Base-by-base conservation (phyloP, 192 early-diverging fungal genomes). In the Backusella parvicylindrica region DNA sequence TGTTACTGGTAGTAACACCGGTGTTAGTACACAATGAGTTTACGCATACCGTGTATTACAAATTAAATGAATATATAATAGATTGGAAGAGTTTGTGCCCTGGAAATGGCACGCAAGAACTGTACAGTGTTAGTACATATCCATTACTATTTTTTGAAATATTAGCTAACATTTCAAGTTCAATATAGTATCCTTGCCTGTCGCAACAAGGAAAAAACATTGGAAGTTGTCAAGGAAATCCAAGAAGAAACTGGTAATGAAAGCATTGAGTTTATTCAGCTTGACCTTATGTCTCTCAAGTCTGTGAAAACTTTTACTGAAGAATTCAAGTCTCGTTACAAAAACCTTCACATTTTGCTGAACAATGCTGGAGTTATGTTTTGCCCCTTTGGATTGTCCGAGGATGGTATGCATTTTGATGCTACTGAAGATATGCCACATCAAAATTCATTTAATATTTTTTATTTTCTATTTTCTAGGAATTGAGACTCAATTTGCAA, bases 311-410 rank as follows among this genome's bases (percentile, higher is more conserved):
- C 50, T 2, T 83, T 82, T 70, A 81, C 77, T 23, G 28, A 80
- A 11, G 49, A 70, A 32, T 86, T 87, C 74, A 73, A 82, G 23
- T 60, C 68, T 15, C 64, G 74, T 16, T 71, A 84, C 31, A 56
- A 41, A 33, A 67, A 63, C 11, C 72, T 91, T 3, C 80, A 91
- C 70, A 79, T 86, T 18, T 68, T 91, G 26, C 76, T 90, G n/a
- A 86, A 88, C 82, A 92, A 91, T 80, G 91, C 89, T n/a, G 91
- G 86, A 35, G 66, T 81, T 6, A 89, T 89, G 89, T 80, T 80
- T 15, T 75, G 73, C 28, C 86, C 86, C 6, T 76, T 77, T 47
- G 53, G 21, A 9, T 68, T 78, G 1, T 81, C 84, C 23, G 75
- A 77, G n/a, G 85, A 91, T 36, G 77, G 77, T 78, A 66, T 47